phyloP scores from a whole-genome alignment of 441 rosid species.

The Lagerstroemia fauriei region DNA sequence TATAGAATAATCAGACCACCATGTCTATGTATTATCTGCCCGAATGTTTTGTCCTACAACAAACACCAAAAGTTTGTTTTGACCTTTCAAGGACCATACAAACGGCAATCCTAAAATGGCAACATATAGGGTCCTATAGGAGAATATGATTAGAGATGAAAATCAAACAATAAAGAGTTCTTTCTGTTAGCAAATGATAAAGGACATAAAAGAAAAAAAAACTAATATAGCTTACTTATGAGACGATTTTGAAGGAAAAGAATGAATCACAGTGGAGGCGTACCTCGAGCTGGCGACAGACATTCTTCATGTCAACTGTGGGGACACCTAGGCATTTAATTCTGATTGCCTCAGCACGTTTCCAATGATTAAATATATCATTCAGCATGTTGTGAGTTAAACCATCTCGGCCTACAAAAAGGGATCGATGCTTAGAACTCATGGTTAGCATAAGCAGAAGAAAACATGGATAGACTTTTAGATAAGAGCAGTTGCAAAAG shows the following conservation, averaged over 20 bases:
- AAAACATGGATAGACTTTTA: background rate
- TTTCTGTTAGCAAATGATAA: background rate
- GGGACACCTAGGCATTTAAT: constrained; percentile 83
- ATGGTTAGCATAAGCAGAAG: constrained; percentile 1
- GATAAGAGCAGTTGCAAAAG: background rate
- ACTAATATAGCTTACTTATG: background rate
- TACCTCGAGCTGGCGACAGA: constrained; percentile 85
- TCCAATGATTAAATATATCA: constrained; percentile 84
- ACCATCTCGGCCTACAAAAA: constrained; percentile 77
- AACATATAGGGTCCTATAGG: background rate
- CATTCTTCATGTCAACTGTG: constrained; percentile 85
- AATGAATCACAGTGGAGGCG: background rate
- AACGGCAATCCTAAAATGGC: background rate
- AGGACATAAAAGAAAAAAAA: background rate
- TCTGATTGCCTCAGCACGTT: constrained; percentile 71
- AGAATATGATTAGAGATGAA: background rate
- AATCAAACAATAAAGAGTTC: background rate
- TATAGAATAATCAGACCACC: constrained; percentile 71
- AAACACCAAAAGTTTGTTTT: constrained; percentile 7
- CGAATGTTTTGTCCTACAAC: constrained; percentile 78
- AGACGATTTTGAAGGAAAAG: background rate
- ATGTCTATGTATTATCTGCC: constrained; percentile 71
- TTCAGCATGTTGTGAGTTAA: constrained; percentile 92
- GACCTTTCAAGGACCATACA: background rate
- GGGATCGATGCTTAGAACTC: constrained; percentile 7